Base-by-base conservation (phyloP, 345 rosid species). In the Turnera subulata region DNA sequence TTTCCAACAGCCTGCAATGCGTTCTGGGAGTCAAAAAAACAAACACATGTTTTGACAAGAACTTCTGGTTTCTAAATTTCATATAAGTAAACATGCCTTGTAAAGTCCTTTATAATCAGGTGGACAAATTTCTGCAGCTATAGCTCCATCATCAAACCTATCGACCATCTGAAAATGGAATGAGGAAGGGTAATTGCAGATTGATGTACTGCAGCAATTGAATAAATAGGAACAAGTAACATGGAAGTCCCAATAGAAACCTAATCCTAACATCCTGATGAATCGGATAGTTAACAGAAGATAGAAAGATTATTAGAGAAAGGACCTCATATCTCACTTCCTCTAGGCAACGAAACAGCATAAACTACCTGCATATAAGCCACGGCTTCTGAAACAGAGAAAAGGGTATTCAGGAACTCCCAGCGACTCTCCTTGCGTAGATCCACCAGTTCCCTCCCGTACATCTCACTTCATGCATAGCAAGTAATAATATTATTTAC, bases 311-410 rank as follows among this genome's bases (percentile, higher is more conserved):
- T 11, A 17, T 2, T 23, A 42, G 8, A 25, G 24, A 46, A 29
- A 29, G 8, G 8, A 29, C 8, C 4, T 29, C 35, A 29, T 29
- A 8, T 29, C 8, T 29, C 4, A 29, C 35, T 29, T 29, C 35
- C 35, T 29, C 29, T 26, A 48, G 12, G 52, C 10, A 13, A 48
- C 22, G 1, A 11, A 49, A 29, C 16, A n/a, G 55, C 11, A 51
- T 15, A 24, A 35, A 44, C 40, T 70, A 88, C 98, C 92, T 91
- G 96, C 84, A 87, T 86, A 71, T 73, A 91, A 33, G 96, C 95
- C 67, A 91, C 88, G 53, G 92, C 98, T 74, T 91, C 98, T 39
- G 98, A 91, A 61, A 91, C 98, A 39, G 98, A 91, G 72, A 91
- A 91, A 18, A 91, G 73, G 3, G 98, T 91, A 68, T 91, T 88